Evolutionary conservation across 441 rosid species (phyloP).

Genomic region (Gossypium schwendimanii): DNA sequence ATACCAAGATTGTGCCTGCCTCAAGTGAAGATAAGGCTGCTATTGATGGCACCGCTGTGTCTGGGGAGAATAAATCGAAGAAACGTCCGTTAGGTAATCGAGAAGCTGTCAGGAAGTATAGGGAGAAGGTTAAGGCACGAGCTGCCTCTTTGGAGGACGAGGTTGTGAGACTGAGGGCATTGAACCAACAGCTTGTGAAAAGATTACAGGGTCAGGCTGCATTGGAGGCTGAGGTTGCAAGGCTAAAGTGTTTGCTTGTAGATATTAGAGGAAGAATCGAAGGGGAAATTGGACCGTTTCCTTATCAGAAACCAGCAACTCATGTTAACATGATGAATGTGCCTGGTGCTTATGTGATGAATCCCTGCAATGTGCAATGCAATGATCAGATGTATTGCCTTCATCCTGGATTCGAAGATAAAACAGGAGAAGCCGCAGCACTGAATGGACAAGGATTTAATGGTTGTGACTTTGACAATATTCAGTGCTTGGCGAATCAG

Average conservation of each 20-base stretch:
- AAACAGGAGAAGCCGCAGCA: constrained; percentile 35
- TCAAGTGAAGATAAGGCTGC: constrained; percentile 58
- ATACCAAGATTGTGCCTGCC: constrained; percentile 72
- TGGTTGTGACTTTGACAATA: constrained; percentile 64
- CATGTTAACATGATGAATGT: constrained; percentile 32
- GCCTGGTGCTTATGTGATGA: constrained; percentile 53
- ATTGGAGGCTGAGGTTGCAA: constrained; percentile 77
- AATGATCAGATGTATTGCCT: constrained; percentile 63
- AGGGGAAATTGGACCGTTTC: constrained; percentile 93
- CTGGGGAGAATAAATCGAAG: constrained; percentile 47
- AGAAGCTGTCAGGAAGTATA: constrained; percentile 90
- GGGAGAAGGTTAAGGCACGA: constrained; percentile 94
- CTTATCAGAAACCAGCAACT: constrained; percentile 62
- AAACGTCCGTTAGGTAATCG: constrained; percentile 73
- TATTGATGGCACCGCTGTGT: constrained; percentile 73
- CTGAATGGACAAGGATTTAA: constrained; percentile 40
- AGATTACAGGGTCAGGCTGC: constrained; percentile 81
- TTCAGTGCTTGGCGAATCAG: constrained; percentile 47
- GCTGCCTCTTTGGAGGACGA: constrained; percentile 91
- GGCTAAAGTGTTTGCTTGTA: constrained; percentile 95
- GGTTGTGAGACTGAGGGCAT: constrained; percentile 52
- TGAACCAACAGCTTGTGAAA: constrained; percentile 81
- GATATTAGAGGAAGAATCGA: constrained; percentile 91
- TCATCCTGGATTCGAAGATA: constrained; percentile 48
- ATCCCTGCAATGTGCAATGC: constrained; percentile 73